phyloP scores from a whole-genome alignment of 352 stramenopile species.

The Phytophthora pseudosyringae region DNA sequence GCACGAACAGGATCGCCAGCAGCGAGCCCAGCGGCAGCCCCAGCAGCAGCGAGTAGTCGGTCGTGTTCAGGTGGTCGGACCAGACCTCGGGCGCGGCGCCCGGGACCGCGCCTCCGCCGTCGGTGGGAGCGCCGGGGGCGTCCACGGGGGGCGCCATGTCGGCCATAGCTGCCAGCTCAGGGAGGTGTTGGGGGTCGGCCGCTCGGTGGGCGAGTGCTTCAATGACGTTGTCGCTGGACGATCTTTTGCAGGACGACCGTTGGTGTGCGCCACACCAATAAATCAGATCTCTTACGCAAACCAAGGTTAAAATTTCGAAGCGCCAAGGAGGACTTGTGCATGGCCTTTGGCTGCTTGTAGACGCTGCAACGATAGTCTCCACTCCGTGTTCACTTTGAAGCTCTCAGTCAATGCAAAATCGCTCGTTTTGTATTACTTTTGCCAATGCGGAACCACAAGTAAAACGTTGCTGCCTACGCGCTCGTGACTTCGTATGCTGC shows the following conservation, averaged over 20 bases:
- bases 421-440: constrained; percentile 11
- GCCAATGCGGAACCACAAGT: not conserved
- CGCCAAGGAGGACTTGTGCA: constrained; percentile 2
- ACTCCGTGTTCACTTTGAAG: no score
- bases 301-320: constrained; percentile 28
- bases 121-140: constrained; percentile 3
- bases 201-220: constrained; percentile 12
- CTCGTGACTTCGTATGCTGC: constrained; percentile 38
- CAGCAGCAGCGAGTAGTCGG: constrained; percentile 72
- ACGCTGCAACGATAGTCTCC: not conserved
- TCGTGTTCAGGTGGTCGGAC: constrained; percentile 61
- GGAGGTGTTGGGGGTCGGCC: not conserved
- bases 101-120: constrained; percentile 9
- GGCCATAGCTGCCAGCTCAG: constrained; percentile 15
- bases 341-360: no score
- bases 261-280: constrained; percentile 32
- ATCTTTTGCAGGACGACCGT: constrained; percentile 23
- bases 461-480: constrained; percentile 11
- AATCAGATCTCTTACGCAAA: constrained; percentile 39
- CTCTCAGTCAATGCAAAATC: not conserved
- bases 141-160: constrained; percentile 1
- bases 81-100: constrained; percentile 43
- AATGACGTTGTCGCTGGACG: constrained; percentile 12
- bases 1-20: constrained; percentile 57
- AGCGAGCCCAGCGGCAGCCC: constrained; percentile 69